A percentile compares a stretch with the other conserved stretches of the same genome.
Conservation (phyloP, 2,329 filamentous ascomycete genomes). For the Dactylonectria macrodidyma region DNA sequence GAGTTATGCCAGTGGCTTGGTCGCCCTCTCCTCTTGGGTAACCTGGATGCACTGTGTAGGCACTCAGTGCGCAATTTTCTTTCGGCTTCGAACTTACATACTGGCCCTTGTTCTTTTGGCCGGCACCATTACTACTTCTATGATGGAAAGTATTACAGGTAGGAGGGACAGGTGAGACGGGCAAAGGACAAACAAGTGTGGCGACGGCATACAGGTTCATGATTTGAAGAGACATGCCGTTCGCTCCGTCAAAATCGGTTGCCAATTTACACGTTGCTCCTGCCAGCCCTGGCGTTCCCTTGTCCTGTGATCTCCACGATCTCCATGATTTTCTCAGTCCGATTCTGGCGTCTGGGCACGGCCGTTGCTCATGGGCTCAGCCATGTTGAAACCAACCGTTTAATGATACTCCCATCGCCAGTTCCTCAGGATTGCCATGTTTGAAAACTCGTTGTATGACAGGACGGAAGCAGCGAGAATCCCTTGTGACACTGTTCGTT, state of each 20-base stretch:
- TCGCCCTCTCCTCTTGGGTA: neutral
- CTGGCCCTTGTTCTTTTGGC: neutral
- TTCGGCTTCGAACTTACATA: neutral
- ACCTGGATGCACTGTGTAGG: neutral
- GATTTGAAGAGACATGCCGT: neutral
- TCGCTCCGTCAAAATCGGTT: neutral
- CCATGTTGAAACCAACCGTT: too few species aligned
- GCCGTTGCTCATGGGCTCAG: neutral
- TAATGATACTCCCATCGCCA: neutral
- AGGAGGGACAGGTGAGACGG: neutral
- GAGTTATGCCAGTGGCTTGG: neutral
- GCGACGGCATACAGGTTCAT: neutral
- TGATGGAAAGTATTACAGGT: neutral
- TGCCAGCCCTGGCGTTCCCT: constrained; percentile 10
- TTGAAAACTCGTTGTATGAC: neutral
- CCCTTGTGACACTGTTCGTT: neutral
- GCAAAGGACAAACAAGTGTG: neutral
- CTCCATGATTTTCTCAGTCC: neutral
- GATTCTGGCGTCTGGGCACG: neutral
- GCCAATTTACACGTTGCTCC: constrained; percentile 2
- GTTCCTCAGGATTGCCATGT: neutral
- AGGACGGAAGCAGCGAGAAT: neutral
- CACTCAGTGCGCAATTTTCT: neutral
- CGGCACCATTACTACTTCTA: neutral
- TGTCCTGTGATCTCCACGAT: constrained; percentile 23